phyloP scores from a whole-genome alignment of 2,329 filamentous ascomycete species.

The Stemphylium lycopersici region DNA sequence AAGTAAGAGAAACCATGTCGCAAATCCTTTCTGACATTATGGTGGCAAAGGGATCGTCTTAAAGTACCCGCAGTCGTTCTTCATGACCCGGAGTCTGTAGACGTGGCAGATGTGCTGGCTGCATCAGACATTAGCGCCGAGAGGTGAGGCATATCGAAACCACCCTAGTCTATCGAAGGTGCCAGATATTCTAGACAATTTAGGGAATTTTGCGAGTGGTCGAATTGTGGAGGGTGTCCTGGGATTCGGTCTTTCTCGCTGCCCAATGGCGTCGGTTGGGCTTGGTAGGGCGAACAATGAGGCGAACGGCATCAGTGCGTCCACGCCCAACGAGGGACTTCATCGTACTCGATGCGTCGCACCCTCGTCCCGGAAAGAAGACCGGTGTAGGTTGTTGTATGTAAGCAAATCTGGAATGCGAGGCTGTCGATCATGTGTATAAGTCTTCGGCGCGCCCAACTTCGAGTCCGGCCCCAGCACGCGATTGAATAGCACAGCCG shows the following conservation, averaged over 20 bases:
- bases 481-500: constrained; percentile 16
- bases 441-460: constrained; percentile 30
- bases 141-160: constrained; percentile 13
- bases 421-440: constrained; percentile 23
- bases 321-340: constrained; percentile 30
- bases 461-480: constrained; percentile 19
- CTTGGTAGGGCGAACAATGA: constrained; percentile 37
- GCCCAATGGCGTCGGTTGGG: constrained; percentile 37
- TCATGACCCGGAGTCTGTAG: constrained; percentile 9
- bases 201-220: constrained; percentile 12
- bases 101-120: constrained; percentile 32
- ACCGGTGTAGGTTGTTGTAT: constrained; percentile 20
- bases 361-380: constrained; percentile 7
- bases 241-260: constrained; percentile 26
- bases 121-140: constrained; percentile 8
- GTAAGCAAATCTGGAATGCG: constrained; percentile 9
- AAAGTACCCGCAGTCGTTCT: constrained; percentile 14
- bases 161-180: constrained; percentile 5
- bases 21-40: constrained; percentile 4
- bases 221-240: constrained; percentile 17
- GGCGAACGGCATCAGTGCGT: constrained; percentile 38
- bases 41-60: constrained; percentile 40
- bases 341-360: constrained; percentile 10
- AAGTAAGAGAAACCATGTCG: constrained; percentile 6
- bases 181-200: constrained; percentile 11